phyloP scores from a whole-genome alignment of 371 early-diverging fungal genomes.

The Catenaria anguillulae region DNA sequence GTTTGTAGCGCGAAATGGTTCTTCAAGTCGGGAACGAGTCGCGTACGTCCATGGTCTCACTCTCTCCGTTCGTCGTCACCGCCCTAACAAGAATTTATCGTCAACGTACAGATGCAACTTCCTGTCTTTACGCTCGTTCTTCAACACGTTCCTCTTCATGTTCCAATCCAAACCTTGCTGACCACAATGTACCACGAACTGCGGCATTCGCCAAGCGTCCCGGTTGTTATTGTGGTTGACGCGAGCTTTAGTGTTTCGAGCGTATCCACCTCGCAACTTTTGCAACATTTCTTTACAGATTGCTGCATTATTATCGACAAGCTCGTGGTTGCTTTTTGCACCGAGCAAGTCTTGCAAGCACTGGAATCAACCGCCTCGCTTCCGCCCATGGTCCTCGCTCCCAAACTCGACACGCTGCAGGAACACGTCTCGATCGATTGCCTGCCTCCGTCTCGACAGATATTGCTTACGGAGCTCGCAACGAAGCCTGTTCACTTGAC shows the following conservation, averaged over 20 bases:
- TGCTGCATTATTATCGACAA: not conserved
- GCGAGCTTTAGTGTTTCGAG: not conserved
- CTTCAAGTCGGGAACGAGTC: not conserved
- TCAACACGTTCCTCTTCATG: not conserved
- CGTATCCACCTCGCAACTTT: not conserved
- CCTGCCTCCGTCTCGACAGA: not conserved
- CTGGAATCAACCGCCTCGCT: not conserved
- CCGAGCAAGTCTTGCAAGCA: not conserved
- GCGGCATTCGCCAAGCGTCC: not conserved
- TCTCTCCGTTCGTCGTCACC: not conserved
- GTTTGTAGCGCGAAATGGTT: no score
- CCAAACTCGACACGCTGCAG: no score
- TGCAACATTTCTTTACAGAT: not conserved
- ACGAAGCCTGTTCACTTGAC: not conserved
- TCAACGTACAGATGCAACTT: no score
- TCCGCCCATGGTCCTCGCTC: no score
- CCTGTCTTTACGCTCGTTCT: no score
- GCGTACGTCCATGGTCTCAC: not conserved
- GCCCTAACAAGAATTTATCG: not conserved
- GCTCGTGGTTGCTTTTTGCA: not conserved
- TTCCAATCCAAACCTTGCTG: no score
- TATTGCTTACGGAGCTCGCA: not conserved
- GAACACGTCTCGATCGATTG: no score
- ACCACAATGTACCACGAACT: not conserved
- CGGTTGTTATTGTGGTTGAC: not conserved